phyloP scores from a whole-genome alignment of 257 asterid species.

The Paulownia fortunei region DNA sequence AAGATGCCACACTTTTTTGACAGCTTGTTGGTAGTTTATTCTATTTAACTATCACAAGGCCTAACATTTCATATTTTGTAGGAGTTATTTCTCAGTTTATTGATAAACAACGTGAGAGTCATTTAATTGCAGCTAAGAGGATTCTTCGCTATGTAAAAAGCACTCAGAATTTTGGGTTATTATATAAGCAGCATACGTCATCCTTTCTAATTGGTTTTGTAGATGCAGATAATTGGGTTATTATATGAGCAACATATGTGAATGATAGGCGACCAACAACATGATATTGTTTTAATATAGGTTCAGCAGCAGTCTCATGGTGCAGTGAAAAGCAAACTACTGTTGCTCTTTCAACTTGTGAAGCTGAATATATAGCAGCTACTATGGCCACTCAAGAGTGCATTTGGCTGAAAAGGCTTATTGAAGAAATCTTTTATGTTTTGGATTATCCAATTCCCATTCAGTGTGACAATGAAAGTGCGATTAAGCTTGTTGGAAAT shows the following conservation, averaged over 20 bases:
- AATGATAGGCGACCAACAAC: too few species aligned
- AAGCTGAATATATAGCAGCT: too few species aligned
- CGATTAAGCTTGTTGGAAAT: constrained; percentile 20
- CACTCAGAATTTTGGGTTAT: neutral
- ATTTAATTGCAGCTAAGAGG: constrained; percentile 29
- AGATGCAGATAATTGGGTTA: neutral
- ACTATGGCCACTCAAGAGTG: neutral
- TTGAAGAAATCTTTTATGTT: neutral
- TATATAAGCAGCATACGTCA: too few species aligned
- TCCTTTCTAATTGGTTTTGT: neutral
- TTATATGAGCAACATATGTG: neutral
- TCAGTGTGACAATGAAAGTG: constrained; percentile 11
- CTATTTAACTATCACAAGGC: constrained; percentile 32
- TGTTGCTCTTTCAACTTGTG: too few species aligned
- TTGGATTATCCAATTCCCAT: neutral
- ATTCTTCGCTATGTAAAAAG: constrained; percentile 28
- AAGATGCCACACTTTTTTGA: constrained; percentile 18
- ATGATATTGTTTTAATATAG: too few species aligned
- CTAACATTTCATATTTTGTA: constrained; percentile 27
- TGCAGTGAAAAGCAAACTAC: too few species aligned
- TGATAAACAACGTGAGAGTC: constrained; percentile 9
- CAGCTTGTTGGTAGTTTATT: constrained; percentile 36
- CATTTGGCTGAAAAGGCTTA: constrained; percentile 25
- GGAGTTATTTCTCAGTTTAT: constrained; percentile 33
- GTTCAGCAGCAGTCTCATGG: too few species aligned